These are phyloP conservation scores for Lachnellula arida DNA, from an alignment of 2,329 filamentous ascomycete species.

Conservation along the genomic window DNA sequence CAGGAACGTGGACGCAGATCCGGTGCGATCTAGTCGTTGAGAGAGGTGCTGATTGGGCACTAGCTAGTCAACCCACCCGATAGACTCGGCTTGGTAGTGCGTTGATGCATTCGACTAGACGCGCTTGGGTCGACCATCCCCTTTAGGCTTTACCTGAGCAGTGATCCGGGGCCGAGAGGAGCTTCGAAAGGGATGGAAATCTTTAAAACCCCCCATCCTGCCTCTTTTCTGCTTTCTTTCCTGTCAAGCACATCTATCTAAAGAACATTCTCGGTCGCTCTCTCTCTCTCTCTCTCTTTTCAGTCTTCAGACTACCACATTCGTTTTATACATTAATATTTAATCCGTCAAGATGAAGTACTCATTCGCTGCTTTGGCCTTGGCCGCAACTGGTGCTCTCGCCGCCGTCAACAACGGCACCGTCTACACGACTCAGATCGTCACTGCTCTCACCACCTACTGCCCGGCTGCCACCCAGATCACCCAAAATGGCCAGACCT, in stretches of 20 bases:
- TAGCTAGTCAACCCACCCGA: neutral
- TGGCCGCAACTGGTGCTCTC: slow-evolving; percentile 5
- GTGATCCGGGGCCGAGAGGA: neutral
- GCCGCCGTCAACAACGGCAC: slow-evolving; percentile 21
- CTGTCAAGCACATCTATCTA: neutral
- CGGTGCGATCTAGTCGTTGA: neutral
- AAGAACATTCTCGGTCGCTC: neutral
- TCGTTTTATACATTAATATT: slow-evolving; percentile 2
- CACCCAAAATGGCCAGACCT: slow-evolving; percentile 31
- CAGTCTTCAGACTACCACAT: slow-evolving; percentile 34
- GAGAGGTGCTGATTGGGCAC: neutral
- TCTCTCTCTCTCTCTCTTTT: neutral
- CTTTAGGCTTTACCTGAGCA: neutral
- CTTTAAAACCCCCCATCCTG: neutral
- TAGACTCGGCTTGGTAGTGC: neutral
- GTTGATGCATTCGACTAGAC: neutral
- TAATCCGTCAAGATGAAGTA: slow-evolving; percentile 59
- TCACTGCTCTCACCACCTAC: slow-evolving; percentile 43
- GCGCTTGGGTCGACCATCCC: neutral
- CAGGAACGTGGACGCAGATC: slow-evolving; percentile 4
- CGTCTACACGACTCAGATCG: slow-evolving; percentile 44
- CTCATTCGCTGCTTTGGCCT: slow-evolving; percentile 48
- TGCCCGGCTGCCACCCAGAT: slow-evolving; percentile 30
- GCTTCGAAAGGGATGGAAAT: neutral
- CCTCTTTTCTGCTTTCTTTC: neutral